Evolutionary conservation across 2,329 filamentous ascomycete genomes (phyloP).

Genomic region (Monosporascus sp.): DNA sequence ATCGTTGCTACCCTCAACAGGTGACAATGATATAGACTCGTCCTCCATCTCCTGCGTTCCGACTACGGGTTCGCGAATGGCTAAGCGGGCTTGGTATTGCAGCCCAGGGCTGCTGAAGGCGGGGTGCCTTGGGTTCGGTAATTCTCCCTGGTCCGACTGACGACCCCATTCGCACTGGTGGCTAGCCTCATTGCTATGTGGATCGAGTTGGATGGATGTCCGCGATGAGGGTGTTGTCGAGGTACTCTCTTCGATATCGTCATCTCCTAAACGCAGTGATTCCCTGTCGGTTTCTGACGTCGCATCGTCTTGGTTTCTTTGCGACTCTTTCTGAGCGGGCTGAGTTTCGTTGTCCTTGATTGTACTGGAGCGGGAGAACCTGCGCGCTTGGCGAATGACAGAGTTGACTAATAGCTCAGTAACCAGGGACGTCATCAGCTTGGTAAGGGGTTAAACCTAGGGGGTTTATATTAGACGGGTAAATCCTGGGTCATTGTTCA

Average conservation of each 20-base stretch:
- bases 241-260: constrained; percentile 17
- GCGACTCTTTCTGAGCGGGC: constrained; percentile 20
- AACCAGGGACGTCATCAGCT: constrained; percentile 55
- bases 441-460: neutral
- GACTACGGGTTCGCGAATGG: constrained; percentile 2
- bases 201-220: constrained; percentile 17
- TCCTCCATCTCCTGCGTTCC: constrained; percentile 4
- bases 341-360: constrained; percentile 27
- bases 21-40: constrained; percentile 7
- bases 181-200: constrained; percentile 4
- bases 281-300: constrained; percentile 25
- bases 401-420: constrained; percentile 62
- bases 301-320: constrained; percentile 20
- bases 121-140: neutral
- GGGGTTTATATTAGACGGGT: constrained; percentile 1
- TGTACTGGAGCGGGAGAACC: constrained; percentile 43
- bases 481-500: too few relatives aligned
- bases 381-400: constrained; percentile 59
- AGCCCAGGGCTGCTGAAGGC: constrained; percentile 1
- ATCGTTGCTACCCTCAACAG: constrained; percentile 6
- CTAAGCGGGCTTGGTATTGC: neutral
- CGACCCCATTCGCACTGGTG: constrained; percentile 3
- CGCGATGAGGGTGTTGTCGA: constrained; percentile 21
- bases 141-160: neutral
- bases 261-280: constrained; percentile 13